phyloP scores from a whole-genome alignment of 441 rosid genomes.

The Gossypium aridum region DNA sequence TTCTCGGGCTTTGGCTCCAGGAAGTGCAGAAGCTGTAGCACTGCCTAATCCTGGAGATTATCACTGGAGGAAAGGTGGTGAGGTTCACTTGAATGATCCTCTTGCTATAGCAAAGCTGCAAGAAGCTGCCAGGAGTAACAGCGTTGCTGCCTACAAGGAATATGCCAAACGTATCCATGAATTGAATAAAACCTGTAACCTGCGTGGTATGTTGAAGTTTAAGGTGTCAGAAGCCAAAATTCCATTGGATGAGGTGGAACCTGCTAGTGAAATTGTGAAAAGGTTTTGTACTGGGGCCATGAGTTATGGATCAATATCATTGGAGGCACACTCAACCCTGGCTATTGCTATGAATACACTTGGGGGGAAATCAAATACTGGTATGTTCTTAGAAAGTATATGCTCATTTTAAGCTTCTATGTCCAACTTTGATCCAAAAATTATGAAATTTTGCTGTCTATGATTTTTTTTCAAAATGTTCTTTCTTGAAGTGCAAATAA shows the following conservation, averaged over 20 bases:
- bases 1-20: constrained; percentile 60
- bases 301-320: constrained; percentile 99
- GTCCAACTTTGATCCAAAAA: background rate
- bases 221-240: constrained; percentile 58
- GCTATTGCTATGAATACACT: constrained; percentile 97
- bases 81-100: constrained; percentile 97
- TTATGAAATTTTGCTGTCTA: background rate
- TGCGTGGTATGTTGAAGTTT: constrained; percentile 92
- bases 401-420: background rate
- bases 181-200: constrained; percentile 81
- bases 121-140: constrained; percentile 91
- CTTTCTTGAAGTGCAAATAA: background rate
- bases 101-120: constrained; percentile 95
- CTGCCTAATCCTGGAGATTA: constrained; percentile 96
- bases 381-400: constrained; percentile 26
- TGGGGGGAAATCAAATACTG: constrained; percentile 99
- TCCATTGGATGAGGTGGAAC: constrained; percentile 87
- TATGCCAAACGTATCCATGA: constrained; percentile 95
- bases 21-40: constrained; percentile 97
- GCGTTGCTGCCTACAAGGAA: constrained; percentile 92
- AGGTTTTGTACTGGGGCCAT: constrained; percentile 98
- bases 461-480: background rate
- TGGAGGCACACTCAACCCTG: constrained; percentile 87
- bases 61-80: constrained; percentile 99
- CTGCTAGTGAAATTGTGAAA: constrained; percentile 97